phyloP scores from a whole-genome alignment of 2,329 filamentous ascomycete species.

The Penicillium crustosum region DNA sequence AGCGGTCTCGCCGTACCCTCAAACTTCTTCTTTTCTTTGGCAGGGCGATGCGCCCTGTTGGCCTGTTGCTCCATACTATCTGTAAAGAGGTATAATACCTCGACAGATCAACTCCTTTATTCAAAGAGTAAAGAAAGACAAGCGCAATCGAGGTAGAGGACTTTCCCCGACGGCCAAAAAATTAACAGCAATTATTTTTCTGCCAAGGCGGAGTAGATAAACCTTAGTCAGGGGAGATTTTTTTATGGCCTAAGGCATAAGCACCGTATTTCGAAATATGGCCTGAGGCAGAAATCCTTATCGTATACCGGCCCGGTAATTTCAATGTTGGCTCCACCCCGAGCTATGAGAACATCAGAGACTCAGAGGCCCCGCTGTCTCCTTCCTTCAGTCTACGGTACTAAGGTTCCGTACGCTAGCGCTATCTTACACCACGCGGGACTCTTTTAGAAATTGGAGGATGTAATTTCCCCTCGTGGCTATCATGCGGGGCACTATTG shows the following conservation, averaged over 20 bases:
- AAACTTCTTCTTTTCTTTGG: constrained; percentile 83
- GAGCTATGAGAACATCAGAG: neutral
- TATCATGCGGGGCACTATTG: constrained; percentile 2
- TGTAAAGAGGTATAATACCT: constrained; percentile 31
- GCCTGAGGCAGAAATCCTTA: constrained; percentile 20
- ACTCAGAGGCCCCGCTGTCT: neutral
- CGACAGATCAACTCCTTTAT: constrained; percentile 20
- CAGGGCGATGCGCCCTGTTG: constrained; percentile 80
- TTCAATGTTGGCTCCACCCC: neutral
- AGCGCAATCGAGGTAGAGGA: constrained; percentile 16
- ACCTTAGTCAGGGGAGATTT: constrained; percentile 15
- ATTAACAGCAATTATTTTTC: constrained; percentile 30
- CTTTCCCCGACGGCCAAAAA: constrained; percentile 28
- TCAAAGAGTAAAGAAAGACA: constrained; percentile 14
- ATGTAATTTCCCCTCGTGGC: constrained; percentile 1
- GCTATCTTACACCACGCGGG: neutral
- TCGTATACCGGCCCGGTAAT: constrained; percentile 11
- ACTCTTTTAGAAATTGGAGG: neutral
- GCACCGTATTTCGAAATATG: accelerated
- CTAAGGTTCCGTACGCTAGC: neutral
- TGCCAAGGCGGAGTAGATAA: constrained; percentile 32
- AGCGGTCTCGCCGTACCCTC: constrained; percentile 51
- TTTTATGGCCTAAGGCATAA: constrained; percentile 9
- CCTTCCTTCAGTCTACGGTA: neutral
- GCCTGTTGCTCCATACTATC: constrained; percentile 73